phyloP scores from a whole-genome alignment of 208 protist species.

The Kentomonas sorsogonicus region DNA sequence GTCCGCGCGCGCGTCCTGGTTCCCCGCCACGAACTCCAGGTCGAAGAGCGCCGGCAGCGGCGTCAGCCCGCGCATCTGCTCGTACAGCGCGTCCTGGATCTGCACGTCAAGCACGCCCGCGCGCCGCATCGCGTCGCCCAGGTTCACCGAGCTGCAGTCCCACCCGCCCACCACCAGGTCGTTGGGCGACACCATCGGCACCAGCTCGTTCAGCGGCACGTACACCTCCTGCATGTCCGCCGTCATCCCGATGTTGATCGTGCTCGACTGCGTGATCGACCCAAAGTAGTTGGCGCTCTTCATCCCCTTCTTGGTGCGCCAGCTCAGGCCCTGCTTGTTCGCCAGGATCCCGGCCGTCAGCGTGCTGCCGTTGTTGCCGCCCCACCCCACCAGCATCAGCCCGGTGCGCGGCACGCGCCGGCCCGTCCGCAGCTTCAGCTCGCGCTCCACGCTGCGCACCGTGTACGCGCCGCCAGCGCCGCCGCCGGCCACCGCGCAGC shows the following conservation, averaged over 20 bases:
- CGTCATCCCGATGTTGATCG: slow-evolving; percentile 91
- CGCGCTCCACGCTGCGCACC: slow-evolving; percentile 59
- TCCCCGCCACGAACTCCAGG: slow-evolving; percentile 97
- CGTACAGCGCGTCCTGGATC: slow-evolving; percentile 83
- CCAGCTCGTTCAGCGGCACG: slow-evolving; percentile 90
- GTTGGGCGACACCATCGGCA: slow-evolving; percentile 97
- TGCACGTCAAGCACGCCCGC: slow-evolving; percentile 94
- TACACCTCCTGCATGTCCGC: slow-evolving; percentile 88
- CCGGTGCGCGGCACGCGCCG: slow-evolving; percentile 81
- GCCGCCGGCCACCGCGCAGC: slow-evolving; percentile 5
- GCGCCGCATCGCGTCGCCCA: slow-evolving; percentile 94
- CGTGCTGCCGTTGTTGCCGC: slow-evolving; percentile 99
- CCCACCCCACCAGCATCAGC: slow-evolving; percentile 95
- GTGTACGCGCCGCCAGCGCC: slow-evolving; percentile 37
- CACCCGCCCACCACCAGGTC: slow-evolving; percentile 97
- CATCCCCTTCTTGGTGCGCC: slow-evolving; percentile 90
- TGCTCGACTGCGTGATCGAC: slow-evolving; percentile 95
- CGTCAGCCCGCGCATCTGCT: slow-evolving; percentile 85
- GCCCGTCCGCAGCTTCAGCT: slow-evolving; percentile 88
- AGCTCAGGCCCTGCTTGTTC: slow-evolving; percentile 91
- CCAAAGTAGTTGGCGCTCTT: slow-evolving; percentile 97
- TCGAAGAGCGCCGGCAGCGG: slow-evolving; percentile 96
- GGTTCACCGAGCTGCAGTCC: slow-evolving; percentile 94
- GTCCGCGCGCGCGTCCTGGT: slow-evolving; percentile 96
- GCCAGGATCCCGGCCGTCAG: slow-evolving; percentile 95